Base-by-base conservation (phyloP, 108 stramenopile genomes). In the Mediolabrus comicus region DNA sequence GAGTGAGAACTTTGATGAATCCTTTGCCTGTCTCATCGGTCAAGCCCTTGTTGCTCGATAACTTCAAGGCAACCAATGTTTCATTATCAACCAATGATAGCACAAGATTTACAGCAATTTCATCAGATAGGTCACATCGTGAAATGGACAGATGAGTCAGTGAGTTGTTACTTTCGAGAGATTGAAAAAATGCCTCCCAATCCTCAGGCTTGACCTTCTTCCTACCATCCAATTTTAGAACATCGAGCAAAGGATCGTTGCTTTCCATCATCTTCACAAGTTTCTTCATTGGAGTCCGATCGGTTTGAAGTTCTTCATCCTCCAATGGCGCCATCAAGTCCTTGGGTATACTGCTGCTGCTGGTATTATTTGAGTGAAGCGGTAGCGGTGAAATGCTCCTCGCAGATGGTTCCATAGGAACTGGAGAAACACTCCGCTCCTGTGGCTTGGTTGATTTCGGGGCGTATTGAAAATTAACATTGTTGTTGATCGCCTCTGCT, bases 31-130 rank as follows among this genome's bases (percentile, higher is more conserved):
- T 49, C 30, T 62, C 53, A 24, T 74, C 72, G 13, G 56, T 65
- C 17, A 65, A 25, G 16, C 54, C 72, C 16, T 38, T 65, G 36
- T 74, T 74, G 29, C 26, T 59, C 34, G 29, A 38, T 14, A 74
- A 30, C 35, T 74, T 41, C 49, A 74, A 53, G 2, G 60, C 35
- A 16, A 56, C 32, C n/a, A 72, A 27, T 7, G 60, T 53, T 27
- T 54, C 49, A 53, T 74, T 74, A 10, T 74, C 72, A 10, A 74
- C 72, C 24, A 74, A 38, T 0, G 72, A 56, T 4, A 74, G 55
- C 13, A 74, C 38, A 16, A 74, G 29, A 51, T 12, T 13, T 1
- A 74, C 64, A 2, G 22, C 39, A 9, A 51, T 31, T 56, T 65
- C 65, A 74, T 65, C 65, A 5, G 38, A 46, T 16, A 74, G 7